Evolutionary conservation across 352 stramenopile genomes (phyloP).

Genomic region (Phytopythium delawarense): DNA sequence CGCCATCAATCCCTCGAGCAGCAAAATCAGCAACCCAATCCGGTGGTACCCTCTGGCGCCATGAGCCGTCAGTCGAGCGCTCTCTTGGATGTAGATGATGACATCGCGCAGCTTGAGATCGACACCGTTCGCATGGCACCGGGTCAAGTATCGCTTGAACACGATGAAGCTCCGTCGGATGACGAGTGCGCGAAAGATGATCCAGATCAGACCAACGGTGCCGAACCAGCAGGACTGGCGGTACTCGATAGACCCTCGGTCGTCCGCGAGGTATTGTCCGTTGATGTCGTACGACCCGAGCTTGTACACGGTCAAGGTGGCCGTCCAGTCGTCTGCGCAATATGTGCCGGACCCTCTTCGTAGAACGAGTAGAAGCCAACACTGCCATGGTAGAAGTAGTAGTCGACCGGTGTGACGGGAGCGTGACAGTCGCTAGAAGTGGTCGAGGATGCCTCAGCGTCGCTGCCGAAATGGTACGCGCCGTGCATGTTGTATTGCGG

Average conservation of each 20-base stretch:
- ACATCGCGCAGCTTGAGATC: no score
- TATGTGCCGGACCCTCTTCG: conserved; percentile 21
- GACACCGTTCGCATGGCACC: no score
- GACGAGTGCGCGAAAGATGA: conserved; percentile 7
- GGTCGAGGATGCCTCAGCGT: not conserved
- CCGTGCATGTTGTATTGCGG: conserved; percentile 15
- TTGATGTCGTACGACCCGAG: conserved; percentile 14
- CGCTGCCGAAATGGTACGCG: conserved; percentile 1
- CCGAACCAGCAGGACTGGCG: conserved; percentile 9
- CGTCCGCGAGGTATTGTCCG: not conserved
- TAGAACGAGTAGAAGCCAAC: conserved; percentile 12
- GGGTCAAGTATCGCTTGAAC: not conserved
- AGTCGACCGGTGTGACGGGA: conserved; percentile 7
- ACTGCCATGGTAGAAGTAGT: conserved; percentile 20
- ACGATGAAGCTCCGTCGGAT: conserved; percentile 7
- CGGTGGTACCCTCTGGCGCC: conserved; percentile 15
- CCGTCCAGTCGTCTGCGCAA: conserved; percentile 21
- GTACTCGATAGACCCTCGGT: conserved; percentile 6
- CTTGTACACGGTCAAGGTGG: conserved; percentile 14
- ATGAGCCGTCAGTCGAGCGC: conserved; percentile 16
- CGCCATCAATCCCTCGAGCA: conserved; percentile 23
- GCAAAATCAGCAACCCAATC: conserved; percentile 13
- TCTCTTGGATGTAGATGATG: conserved; percentile 18
- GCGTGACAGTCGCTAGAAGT: no score
- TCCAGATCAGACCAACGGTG: conserved; percentile 1